Conservation (phyloP, 352 stramenopile genomes). For the Elongisporangium undulatum region DNA sequence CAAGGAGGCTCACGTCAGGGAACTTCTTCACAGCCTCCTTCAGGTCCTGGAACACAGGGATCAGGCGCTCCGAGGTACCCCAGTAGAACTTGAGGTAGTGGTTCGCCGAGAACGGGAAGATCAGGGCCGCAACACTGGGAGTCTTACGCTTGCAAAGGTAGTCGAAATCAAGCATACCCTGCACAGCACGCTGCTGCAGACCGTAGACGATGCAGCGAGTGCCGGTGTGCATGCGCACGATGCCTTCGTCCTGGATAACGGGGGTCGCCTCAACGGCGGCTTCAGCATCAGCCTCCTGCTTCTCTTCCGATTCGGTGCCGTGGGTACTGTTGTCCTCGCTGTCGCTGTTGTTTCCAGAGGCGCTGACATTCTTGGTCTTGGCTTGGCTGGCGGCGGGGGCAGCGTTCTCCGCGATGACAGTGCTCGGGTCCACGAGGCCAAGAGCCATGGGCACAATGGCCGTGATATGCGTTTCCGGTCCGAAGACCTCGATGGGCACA, state of each 20-base stretch:
- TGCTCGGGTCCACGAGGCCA: conserved; percentile 74
- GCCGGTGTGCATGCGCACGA: conserved; percentile 81
- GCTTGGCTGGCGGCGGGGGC: background rate
- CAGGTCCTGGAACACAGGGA: conserved; percentile 90
- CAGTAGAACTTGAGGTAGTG: conserved; percentile 98
- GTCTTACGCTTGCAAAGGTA: conserved; percentile 96
- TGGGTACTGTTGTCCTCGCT: conserved; percentile 18
- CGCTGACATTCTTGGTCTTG: background rate
- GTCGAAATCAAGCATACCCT: conserved; percentile 98
- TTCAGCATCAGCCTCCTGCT: conserved; percentile 8
- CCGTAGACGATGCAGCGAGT: conserved; percentile 95
- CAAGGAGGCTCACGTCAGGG: conserved; percentile 90
- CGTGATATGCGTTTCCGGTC: conserved; percentile 95
- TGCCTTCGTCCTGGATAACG: conserved; percentile 81
- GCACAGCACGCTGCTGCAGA: conserved; percentile 91
- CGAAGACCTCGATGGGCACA: conserved; percentile 94
- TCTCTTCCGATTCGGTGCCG: conserved; percentile 25
- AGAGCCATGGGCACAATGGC: conserved; percentile 93
- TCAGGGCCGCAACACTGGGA: conserved; percentile 92
- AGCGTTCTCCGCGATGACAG: conserved; percentile 8
- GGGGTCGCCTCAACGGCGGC: conserved; percentile 10
- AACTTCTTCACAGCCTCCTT: conserved; percentile 92
- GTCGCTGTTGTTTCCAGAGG: conserved; percentile 25
- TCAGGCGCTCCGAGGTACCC: conserved; percentile 93
- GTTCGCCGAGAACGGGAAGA: conserved; percentile 95